These are phyloP conservation scores for Metschnikowia continentalis DNA, from an alignment of 805 yeast species.

Conservation along the genomic window DNA sequence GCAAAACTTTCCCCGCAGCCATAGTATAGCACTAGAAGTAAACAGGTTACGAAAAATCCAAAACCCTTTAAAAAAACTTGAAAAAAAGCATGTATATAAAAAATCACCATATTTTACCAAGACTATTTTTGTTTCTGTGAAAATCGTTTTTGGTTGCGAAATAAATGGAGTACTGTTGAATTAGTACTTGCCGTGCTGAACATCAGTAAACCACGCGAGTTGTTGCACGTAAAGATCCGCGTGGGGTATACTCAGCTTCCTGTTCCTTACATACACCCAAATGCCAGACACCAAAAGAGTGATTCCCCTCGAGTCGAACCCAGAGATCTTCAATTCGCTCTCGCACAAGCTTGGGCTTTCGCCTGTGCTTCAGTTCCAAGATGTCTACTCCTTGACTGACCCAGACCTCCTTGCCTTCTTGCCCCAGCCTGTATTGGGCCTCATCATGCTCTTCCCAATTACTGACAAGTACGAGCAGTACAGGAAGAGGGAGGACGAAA, in stretches of 20 bases:
- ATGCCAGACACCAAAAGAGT: constrained; percentile 35
- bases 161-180: not conserved
- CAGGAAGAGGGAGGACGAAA: constrained; percentile 38
- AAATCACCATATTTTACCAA: not conserved
- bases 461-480: constrained; percentile 56
- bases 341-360: constrained; percentile 66
- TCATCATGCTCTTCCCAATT: constrained; percentile 81
- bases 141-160: not conserved
- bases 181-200: not conserved
- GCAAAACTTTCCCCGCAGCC: no score
- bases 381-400: constrained; percentile 81
- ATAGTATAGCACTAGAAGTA: not conserved
- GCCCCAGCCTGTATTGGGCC: constrained; percentile 75
- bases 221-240: not conserved
- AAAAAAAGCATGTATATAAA: not conserved
- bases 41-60: not conserved
- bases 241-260: not conserved
- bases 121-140: not conserved
- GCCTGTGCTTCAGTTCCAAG: constrained; percentile 60
- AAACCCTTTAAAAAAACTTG: not conserved
- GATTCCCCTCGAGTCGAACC: constrained; percentile 88
- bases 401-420: constrained; percentile 73
- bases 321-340: constrained; percentile 70
- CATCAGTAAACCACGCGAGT: constrained; percentile 1
- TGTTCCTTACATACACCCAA: not conserved